Conservation (phyloP, 352 stramenopile genomes). For the Globisporangium spiculum region DNA sequence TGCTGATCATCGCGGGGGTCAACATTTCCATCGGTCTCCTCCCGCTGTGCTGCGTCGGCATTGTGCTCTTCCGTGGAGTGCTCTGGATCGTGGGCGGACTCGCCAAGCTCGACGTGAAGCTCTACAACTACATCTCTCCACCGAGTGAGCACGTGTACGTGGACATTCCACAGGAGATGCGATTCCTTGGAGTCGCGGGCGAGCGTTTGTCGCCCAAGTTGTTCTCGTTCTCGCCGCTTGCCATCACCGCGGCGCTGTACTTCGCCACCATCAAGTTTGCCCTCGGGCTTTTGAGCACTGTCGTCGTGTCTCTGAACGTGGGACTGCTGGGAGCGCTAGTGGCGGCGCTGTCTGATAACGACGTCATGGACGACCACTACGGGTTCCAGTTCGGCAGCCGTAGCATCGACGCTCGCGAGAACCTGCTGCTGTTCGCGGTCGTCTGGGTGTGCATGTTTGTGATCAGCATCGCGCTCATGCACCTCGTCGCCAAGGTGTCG, state of each 20-base stretch:
- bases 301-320: slow-evolving; percentile 32
- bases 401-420: slow-evolving; percentile 27
- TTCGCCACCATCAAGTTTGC: slow-evolving; percentile 67
- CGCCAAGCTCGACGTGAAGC: slow-evolving; percentile 52
- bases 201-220: slow-evolving; percentile 48
- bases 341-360: slow-evolving; percentile 19
- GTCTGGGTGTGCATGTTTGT: slow-evolving; percentile 43
- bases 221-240: slow-evolving; percentile 53
- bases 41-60: slow-evolving; percentile 60
- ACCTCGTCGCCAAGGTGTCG: slow-evolving; percentile 45
- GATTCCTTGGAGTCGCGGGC: slow-evolving; percentile 31
- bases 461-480: slow-evolving; percentile 52
- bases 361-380: slow-evolving; percentile 24
- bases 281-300: slow-evolving; percentile 39
- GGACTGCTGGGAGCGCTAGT: slow-evolving; percentile 28
- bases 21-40: slow-evolving; percentile 40
- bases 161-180: slow-evolving; percentile 32
- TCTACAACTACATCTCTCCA: slow-evolving; percentile 60
- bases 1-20: slow-evolving; percentile 38
- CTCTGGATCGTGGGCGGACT: slow-evolving; percentile 42
- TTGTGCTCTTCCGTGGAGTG: slow-evolving; percentile 57
- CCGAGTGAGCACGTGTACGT: slow-evolving; percentile 46
- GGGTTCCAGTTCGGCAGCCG: neutral
- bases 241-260: slow-evolving; percentile 57
- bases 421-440: slow-evolving; percentile 42